Percentiles rank a stretch among this genome's conserved stretches.
Evolutionary conservation across 2,329 filamentous ascomycete genomes (phyloP).

Genomic region (Curvularia hawaiiensis): DNA sequence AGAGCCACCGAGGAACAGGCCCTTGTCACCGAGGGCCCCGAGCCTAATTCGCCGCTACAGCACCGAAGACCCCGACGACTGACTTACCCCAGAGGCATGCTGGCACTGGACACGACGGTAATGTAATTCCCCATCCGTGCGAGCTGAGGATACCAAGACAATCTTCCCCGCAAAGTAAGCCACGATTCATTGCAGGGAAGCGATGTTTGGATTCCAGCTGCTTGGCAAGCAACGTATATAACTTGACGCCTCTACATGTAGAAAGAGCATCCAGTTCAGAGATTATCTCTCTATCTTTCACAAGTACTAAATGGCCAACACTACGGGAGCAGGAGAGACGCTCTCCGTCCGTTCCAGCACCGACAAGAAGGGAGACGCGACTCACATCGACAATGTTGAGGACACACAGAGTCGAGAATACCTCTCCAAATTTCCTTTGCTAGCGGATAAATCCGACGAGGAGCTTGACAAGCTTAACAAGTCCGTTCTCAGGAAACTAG

Average conservation of each 20-base stretch:
- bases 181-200: background rate
- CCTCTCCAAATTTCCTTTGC: background rate
- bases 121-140: background rate
- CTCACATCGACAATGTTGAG: background rate
- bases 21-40: background rate
- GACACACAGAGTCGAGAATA: background rate
- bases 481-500: slow-evolving; percentile 30
- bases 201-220: background rate
- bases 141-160: background rate
- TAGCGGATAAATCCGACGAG: background rate
- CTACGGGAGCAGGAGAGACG: background rate
- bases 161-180: background rate
- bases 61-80: background rate
- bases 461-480: slow-evolving; percentile 33
- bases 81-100: background rate
- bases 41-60: background rate
- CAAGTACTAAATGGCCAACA: background rate
- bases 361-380: background rate
- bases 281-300: no score
- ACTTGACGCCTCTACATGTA: background rate
- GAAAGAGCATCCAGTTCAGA: no score
- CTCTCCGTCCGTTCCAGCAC: background rate
- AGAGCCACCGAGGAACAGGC: background rate
- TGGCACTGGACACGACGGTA: background rate
- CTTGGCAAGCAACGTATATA: background rate